Base-by-base conservation (phyloP, 2,329 filamentous ascomycete genomes). In the Capronia americana region DNA sequence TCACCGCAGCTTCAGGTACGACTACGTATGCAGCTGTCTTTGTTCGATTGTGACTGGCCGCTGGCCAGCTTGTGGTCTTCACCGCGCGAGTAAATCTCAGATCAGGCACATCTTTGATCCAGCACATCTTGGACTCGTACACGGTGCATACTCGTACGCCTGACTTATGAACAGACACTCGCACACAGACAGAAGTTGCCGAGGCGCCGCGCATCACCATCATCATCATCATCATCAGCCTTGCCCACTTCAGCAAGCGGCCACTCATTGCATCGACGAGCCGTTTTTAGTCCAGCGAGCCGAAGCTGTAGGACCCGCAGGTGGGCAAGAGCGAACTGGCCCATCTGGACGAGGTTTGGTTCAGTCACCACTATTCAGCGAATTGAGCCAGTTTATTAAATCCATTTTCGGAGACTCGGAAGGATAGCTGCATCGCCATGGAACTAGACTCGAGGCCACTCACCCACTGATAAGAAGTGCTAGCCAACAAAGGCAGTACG, bases 141-240 rank as follows among this genome's bases (percentile, higher is more conserved):
- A 20, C 4, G 44, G 6, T 48, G 44, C 20, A n/a, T n/a, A n/a
- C 5, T 4, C 44, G 44, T 11, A n/a, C 20, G 3, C 14, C 20
- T 48, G 44, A 20, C 44, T 48, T 48, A 34, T 34, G 32, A 34
- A 34, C 38, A 12, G 6, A 17, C 17, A 8, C 38, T n/a, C 38
- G 38, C 38, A n/a, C 38, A n/a, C 38, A 7, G 38, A 41, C 34
- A 41, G 14, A 30, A 34, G 12, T 14, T 23, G n/a, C n/a, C n/a
- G n/a, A n/a, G n/a, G n/a, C n/a, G n/a, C n/a, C 44, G 44, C 20
- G 44, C 14, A 20, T 6, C 46, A 50, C 24, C n/a, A 30, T 38
- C 57, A 38, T n/a, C n/a, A n/a, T n/a, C n/a, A n/a, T n/a, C 46
- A 50, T 50, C n/a, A 30, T 38, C 57, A 38, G 28, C 41, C 38